Base-by-base conservation (phyloP, 2,329 filamentous ascomycete genomes). In the Aspergillus carbonarius region DNA sequence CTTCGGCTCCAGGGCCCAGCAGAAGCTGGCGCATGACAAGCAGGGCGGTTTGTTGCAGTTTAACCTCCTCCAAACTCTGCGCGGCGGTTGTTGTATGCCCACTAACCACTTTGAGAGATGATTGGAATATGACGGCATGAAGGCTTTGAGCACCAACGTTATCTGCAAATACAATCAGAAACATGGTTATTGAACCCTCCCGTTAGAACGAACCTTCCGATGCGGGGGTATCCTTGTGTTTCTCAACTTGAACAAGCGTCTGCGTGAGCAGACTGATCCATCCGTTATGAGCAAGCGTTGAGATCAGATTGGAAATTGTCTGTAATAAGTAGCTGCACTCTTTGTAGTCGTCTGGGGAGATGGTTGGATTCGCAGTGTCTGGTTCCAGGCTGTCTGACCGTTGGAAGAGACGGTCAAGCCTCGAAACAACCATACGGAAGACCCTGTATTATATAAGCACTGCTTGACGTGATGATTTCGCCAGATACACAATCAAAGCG, bases 291-390 rank as follows among this genome's bases (percentile, higher is more conserved):
- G 83, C 89, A 57, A 86, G 85, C 74, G 85, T 87, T 25, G 84
- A 81, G 15, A 96, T 77, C 25, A 96, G 82, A 63, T 91, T 89
- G 5, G 87, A 87, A 1, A 96, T 73, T 2, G 89, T 89, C 53
- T 85, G 85, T 18, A 97, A 76, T 67, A 93, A 89, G 72, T 96
- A 96, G 2, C 91, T 78, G 60, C 88, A 91, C 57, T 92, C 83
- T 61, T 90, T 88, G 7, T 92, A 81, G 64, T 96, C 90, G 62
- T 92, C 86, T 1, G 65, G 56, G 4, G 68, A 70, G 25, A 73
- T 61, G 6, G 86, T 81, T 46, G 81, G 78, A 3, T 75, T 77
- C 59, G 85, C 81, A 6, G 61, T 57, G 32, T 59, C 56, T 9
- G 56, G 46, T 42, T 66, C 63, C 34, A 48, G 50, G 7, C 55